Evolutionary conservation across 257 asterid genomes (phyloP).

Genomic region (Solanum rostratum): DNA sequence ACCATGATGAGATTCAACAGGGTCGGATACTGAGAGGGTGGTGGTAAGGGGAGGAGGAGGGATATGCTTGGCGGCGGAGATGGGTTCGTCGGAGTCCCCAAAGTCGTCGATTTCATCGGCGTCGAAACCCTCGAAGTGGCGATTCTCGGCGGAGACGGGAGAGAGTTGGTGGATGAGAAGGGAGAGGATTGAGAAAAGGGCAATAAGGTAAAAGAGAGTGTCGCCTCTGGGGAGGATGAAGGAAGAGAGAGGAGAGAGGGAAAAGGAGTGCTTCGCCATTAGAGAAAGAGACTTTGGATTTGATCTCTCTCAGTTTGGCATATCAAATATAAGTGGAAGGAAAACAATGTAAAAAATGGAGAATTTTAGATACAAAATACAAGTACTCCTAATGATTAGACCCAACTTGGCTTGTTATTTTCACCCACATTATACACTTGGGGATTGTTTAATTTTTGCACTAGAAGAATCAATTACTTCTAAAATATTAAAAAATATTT

Average conservation of each 20-base stretch:
- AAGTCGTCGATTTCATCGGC: slow-evolving; percentile 65
- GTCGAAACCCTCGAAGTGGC: slow-evolving; percentile 90
- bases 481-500: no score
- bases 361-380: not conserved
- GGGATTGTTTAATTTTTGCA: not conserved
- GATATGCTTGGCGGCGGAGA: slow-evolving; percentile 22
- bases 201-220: slow-evolving; percentile 31
- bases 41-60: slow-evolving; percentile 41
- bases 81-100: slow-evolving; percentile 29
- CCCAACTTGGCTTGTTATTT: not conserved
- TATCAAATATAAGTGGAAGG: not conserved
- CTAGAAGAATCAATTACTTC: no score
- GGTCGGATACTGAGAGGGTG: slow-evolving; percentile 37
- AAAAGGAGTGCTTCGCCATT: slow-evolving; percentile 40
- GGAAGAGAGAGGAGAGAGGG: slow-evolving; percentile 36
- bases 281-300: not conserved
- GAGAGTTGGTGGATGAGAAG: slow-evolving; percentile 61
- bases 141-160: slow-evolving; percentile 27
- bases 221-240: slow-evolving; percentile 49
- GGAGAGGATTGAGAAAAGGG: slow-evolving; percentile 45
- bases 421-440: not conserved
- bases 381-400: not conserved
- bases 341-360: not conserved
- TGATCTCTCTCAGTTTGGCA: not conserved
- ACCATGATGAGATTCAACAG: slow-evolving; percentile 52